Evolutionary conservation across 192 early-diverging fungal species (phyloP), one percentile per base, ranked within the genome.

Genomic region (Umbelopsis vinacea): DNA sequence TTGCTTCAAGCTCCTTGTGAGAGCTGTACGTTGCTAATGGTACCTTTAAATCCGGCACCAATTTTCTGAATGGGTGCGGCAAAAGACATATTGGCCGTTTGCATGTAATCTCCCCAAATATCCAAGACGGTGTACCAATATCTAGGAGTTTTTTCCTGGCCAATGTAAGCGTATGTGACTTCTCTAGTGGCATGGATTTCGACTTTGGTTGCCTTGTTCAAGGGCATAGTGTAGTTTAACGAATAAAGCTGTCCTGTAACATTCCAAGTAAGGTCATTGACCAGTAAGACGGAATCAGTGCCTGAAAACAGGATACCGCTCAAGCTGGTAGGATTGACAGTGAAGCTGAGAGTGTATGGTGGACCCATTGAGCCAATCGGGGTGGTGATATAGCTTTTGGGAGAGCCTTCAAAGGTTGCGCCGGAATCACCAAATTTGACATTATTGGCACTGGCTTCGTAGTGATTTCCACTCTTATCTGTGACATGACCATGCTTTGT

Each of bases 31-130:
- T 47, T 48, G 19, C 67, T 29, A 46, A 68, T 19, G 2, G 11
- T 21, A 15, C 67, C 67, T 8, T 68, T 40, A 26, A 68, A 68
- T 11, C 67, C 67, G 2, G 67, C 37, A 1, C 67, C 67, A 21
- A 68, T 68, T 6, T 24, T 68, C 8, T 68, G 67, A 12, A 68
- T 46, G 0, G 67, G 67, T 26, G 67, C 67, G 46, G 67, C 67
- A 45, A 68, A 68, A 0, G 67, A 68, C 67, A 68, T 68, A n/a
- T 68, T 68, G 67, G 67, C 67, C 23, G 24, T 24, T 29, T 68
- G 67, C 40, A 68, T 68, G 43, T 68, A 68, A 21, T 68, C 67
- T 10, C 67, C 67, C 67, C 67, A 68, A 68, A 68, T 68, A 26
- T 68, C 67, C 15, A 68, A 43, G 21, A n/a, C n/a, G 22, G 67